These are phyloP conservation scores for Rickenella mellea DNA, from an alignment of 768 basidiomycete species.

Conservation along the genomic window DNA sequence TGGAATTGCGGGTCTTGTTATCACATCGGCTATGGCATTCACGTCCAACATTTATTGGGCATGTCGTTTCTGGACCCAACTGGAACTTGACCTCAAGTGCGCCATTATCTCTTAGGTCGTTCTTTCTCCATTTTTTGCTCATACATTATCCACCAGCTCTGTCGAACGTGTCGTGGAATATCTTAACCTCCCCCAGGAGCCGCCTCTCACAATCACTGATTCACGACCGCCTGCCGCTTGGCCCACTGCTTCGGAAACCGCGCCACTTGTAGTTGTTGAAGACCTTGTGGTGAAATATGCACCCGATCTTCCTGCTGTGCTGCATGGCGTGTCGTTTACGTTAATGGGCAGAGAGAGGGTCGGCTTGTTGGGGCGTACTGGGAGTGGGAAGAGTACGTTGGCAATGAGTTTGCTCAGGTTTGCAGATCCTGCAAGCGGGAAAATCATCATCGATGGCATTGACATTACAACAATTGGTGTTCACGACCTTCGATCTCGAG, in stretches of 20 bases:
- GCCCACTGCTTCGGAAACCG: constrained; percentile 75
- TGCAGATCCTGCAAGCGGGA: constrained; percentile 63
- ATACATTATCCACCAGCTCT: constrained; percentile 35
- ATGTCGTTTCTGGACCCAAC: constrained; percentile 39
- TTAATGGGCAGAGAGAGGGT: constrained; percentile 66
- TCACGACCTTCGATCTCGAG: constrained; percentile 63
- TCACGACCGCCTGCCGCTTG: constrained; percentile 84
- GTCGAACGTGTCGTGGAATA: constrained; percentile 91
- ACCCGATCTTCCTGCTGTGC: constrained; percentile 72
- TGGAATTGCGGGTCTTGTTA: constrained; percentile 54
- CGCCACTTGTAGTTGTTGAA: constrained; percentile 53
- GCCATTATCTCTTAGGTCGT: constrained; percentile 15
- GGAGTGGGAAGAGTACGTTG: constrained; percentile 74
- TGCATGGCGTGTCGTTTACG: constrained; percentile 66
- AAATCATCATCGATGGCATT: constrained; percentile 78
- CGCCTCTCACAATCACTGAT: constrained; percentile 64
- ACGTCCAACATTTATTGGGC: constrained; percentile 43
- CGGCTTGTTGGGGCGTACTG: constrained; percentile 74
- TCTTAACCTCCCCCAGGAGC: constrained; percentile 82
- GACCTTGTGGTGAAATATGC: constrained; percentile 77
- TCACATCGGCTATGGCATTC: constrained; percentile 64
- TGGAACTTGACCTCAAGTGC: constrained; percentile 71
- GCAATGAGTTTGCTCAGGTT: constrained; percentile 84
- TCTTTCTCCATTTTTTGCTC: constrained; percentile 6
- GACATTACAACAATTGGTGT: constrained; percentile 83